These are phyloP conservation scores for Pholiota molesta DNA, from an alignment of 768 basidiomycete genomes.

Conservation along the genomic window DNA sequence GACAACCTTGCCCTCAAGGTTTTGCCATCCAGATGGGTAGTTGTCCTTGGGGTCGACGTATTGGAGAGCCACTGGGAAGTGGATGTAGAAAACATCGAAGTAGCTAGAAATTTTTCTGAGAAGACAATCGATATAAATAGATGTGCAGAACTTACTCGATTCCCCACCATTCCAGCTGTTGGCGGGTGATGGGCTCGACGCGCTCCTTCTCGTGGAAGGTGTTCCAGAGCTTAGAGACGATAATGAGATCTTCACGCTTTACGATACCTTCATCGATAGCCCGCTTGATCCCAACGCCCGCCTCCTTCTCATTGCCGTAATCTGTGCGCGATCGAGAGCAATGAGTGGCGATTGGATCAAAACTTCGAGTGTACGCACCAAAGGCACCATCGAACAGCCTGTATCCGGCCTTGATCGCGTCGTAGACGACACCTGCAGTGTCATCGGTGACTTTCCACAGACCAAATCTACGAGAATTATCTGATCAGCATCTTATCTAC, in stretches of 20 bases:
- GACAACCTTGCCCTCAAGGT: slow-evolving; percentile 69
- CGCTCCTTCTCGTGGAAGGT: slow-evolving; percentile 83
- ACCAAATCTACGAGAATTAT: slow-evolving; percentile 29
- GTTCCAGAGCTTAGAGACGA: slow-evolving; percentile 93
- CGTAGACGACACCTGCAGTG: slow-evolving; percentile 73
- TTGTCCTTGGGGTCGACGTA: slow-evolving; percentile 77
- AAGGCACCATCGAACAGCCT: slow-evolving; percentile 83
- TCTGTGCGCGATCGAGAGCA: slow-evolving; percentile 39
- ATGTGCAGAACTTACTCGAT: slow-evolving; percentile 47
- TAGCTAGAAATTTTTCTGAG: slow-evolving; percentile 36
- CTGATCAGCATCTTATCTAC: slow-evolving; percentile 20
- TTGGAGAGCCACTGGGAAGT: slow-evolving; percentile 83
- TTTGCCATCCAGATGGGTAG: slow-evolving; percentile 86
- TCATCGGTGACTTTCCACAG: slow-evolving; percentile 49
- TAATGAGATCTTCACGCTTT: slow-evolving; percentile 39
- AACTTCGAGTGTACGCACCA: slow-evolving; percentile 30
- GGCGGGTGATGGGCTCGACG: slow-evolving; percentile 43
- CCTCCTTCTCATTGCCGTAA: slow-evolving; percentile 90
- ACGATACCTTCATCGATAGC: slow-evolving; percentile 28
- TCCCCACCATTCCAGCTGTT: slow-evolving; percentile 80
- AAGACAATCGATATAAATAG: neutral
- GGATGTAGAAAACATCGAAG: slow-evolving; percentile 80
- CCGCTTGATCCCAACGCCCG: slow-evolving; percentile 72
- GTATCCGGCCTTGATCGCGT: slow-evolving; percentile 85
- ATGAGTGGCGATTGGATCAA: neutral